These are phyloP conservation scores for Alternaria triticimaculans DNA, from an alignment of 2,329 filamentous ascomycete genomes.

Conservation along the genomic window DNA sequence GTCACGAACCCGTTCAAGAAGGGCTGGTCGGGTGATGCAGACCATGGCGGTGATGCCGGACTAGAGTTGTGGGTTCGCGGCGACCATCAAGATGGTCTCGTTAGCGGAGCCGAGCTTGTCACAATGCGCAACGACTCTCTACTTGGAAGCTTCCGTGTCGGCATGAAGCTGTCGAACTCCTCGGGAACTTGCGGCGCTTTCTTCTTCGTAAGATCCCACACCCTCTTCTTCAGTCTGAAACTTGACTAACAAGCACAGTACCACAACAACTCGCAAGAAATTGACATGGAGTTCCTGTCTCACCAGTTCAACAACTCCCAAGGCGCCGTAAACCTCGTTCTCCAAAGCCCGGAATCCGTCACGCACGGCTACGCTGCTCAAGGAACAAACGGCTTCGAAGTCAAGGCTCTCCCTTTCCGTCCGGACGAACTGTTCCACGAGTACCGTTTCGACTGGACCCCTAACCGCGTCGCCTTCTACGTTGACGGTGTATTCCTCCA, in stretches of 20 bases:
- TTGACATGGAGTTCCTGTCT: constrained; percentile 81
- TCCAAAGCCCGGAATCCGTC: constrained; percentile 70
- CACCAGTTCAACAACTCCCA: constrained; percentile 65
- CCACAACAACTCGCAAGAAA: constrained; percentile 79
- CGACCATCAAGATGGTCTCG: constrained; percentile 54
- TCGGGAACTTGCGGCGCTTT: constrained; percentile 78
- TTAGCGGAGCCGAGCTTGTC: constrained; percentile 70
- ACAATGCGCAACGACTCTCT: constrained; percentile 66
- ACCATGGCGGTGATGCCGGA: constrained; percentile 51
- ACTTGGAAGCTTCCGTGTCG: constrained; percentile 73
- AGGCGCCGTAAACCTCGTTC: constrained; percentile 74
- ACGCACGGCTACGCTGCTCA: constrained; percentile 68
- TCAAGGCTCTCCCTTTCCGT: constrained; percentile 68
- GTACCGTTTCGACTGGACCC: constrained; percentile 78
- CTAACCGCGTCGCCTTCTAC: constrained; percentile 69
- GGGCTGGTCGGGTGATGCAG: constrained; percentile 55
- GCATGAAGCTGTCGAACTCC: constrained; percentile 67
- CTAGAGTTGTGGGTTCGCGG: constrained; percentile 49
- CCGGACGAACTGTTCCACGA: constrained; percentile 73
- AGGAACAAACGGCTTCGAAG: constrained; percentile 64
- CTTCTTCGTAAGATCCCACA: constrained; percentile 70
- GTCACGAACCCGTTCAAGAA: constrained; percentile 58
- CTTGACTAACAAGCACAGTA: constrained; percentile 59
- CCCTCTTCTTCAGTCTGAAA: neutral
- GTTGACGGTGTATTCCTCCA: constrained; percentile 67